Evolutionary conservation across 805 yeast genomes (phyloP).

Genomic region (Sugiyamaella mastotermitis): DNA sequence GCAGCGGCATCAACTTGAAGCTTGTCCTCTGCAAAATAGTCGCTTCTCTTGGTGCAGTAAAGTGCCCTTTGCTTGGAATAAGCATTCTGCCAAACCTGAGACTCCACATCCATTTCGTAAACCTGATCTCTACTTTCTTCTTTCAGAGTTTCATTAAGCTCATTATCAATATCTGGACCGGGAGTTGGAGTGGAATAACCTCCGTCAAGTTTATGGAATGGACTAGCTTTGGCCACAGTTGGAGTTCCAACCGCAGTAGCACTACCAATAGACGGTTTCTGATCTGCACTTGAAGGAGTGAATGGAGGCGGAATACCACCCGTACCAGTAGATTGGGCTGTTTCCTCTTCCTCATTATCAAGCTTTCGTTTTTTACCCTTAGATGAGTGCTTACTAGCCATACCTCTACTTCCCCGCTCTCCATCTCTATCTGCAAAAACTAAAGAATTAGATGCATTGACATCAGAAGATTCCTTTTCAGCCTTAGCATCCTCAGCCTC

Average conservation of each 20-base stretch:
- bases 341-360: conserved; percentile 11
- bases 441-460: conserved; percentile 4
- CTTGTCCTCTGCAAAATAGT: conserved; percentile 52
- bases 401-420: conserved; percentile 27
- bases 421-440: conserved; percentile 29
- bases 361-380: conserved; percentile 25
- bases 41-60: conserved; percentile 61
- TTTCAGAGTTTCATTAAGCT: conserved; percentile 10
- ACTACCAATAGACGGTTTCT: background rate
- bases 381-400: conserved; percentile 17
- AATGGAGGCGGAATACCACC: conserved; percentile 2
- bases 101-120: conserved; percentile 53
- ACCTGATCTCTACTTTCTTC: conserved; percentile 9
- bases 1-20: conserved; percentile 68
- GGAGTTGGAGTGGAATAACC: conserved; percentile 9
- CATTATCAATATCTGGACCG: conserved; percentile 14
- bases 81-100: conserved; percentile 75
- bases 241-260: background rate
- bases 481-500: conserved; percentile 32
- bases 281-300: background rate
- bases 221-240: background rate
- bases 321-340: background rate
- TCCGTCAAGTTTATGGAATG: background rate
- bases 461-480: conserved; percentile 12
- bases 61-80: conserved; percentile 77